A percentile compares a stretch with the other conserved stretches of the same genome.
Evolutionary conservation across 305 asterid genomes (phyloP).

Genomic region (Fraxinus velutina): DNA sequence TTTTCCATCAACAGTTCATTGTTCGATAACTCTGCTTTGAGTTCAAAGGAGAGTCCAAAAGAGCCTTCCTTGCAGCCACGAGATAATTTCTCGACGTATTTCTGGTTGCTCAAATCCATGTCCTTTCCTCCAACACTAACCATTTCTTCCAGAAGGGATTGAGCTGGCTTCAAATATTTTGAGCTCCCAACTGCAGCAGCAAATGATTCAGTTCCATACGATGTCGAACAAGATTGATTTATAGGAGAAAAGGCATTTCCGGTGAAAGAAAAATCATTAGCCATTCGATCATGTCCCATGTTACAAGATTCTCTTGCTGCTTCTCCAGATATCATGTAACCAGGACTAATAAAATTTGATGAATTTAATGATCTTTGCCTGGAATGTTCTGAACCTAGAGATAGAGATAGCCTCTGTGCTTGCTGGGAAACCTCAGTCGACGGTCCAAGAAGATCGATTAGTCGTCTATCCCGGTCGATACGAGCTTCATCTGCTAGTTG

Average conservation of each 20-base stretch:
- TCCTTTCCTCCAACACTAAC: constrained; percentile 50
- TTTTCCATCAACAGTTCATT: constrained; percentile 39
- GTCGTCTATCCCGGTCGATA: constrained; percentile 43
- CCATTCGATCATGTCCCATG: constrained; percentile 17
- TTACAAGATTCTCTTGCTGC: constrained; percentile 22
- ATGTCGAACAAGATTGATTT: constrained; percentile 35
- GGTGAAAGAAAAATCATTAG: constrained; percentile 22
- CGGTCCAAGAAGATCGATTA: constrained; percentile 70
- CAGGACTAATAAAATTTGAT: constrained; percentile 35
- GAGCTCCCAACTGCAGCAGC: constrained; percentile 45
- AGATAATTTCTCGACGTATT: constrained; percentile 43
- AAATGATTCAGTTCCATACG: constrained; percentile 47
- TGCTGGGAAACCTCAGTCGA: constrained; percentile 41
- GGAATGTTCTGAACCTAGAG: constrained; percentile 52
- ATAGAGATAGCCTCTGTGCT: constrained; percentile 66
- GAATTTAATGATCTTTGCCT: constrained; percentile 29
- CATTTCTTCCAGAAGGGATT: constrained; percentile 69
- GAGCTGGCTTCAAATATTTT: constrained; percentile 64
- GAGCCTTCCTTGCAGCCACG: constrained; percentile 39
- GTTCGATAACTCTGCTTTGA: constrained; percentile 51
- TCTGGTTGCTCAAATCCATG: constrained; percentile 43
- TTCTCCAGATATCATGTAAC: constrained; percentile 28
- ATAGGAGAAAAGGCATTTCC: constrained; percentile 27
- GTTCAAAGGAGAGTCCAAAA: constrained; percentile 45
- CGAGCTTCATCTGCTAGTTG: constrained; percentile 37